Evolutionary conservation across 31 red algal genomes (phyloP).

Genomic region (Asparagopsis taxiformis): DNA sequence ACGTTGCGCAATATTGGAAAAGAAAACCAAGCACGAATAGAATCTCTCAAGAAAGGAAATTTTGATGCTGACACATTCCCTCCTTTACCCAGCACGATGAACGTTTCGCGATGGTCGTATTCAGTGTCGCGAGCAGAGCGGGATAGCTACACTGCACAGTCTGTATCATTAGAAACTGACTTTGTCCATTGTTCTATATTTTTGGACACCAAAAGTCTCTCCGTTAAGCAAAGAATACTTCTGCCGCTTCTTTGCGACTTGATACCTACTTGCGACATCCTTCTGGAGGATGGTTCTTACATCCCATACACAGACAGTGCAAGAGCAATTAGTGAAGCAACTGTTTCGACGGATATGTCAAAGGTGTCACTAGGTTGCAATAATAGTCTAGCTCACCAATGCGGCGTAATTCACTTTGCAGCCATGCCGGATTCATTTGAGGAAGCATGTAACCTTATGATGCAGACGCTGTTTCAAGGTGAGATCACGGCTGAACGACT

Average conservation of each 20-base stretch:
- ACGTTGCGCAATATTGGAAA: conserved; percentile 7
- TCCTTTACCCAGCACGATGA: conserved; percentile 43
- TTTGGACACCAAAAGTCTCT: conserved; percentile 33
- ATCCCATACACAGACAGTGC: conserved; percentile 54
- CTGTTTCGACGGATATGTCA: conserved; percentile 22
- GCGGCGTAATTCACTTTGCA: conserved; percentile 37
- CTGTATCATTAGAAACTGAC: conserved; percentile 58
- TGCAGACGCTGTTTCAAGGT: conserved; percentile 37
- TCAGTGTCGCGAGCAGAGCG: conserved; percentile 8
- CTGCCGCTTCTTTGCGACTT: conserved; percentile 59
- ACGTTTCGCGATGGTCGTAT: conserved; percentile 54
- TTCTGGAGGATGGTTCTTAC: conserved; percentile 32
- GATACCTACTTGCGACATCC: conserved; percentile 42
- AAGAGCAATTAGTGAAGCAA: conserved; percentile 12
- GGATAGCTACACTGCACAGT: conserved; percentile 19
- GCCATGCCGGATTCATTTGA: conserved; percentile 35
- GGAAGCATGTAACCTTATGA: conserved; percentile 31
- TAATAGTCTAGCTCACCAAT: conserved; percentile 32
- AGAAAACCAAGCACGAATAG: conserved; percentile 15
- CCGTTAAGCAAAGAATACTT: conserved; percentile 14
- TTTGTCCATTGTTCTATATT: conserved; percentile 51
- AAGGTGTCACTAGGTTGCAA: conserved; percentile 29
- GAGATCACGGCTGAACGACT: conserved; percentile 57
- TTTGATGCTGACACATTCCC: conserved; percentile 40
- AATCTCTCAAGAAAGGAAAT: conserved; percentile 11